Conservation (phyloP, 2,329 filamentous ascomycete species). For the Dryadomyces quercivorus region DNA sequence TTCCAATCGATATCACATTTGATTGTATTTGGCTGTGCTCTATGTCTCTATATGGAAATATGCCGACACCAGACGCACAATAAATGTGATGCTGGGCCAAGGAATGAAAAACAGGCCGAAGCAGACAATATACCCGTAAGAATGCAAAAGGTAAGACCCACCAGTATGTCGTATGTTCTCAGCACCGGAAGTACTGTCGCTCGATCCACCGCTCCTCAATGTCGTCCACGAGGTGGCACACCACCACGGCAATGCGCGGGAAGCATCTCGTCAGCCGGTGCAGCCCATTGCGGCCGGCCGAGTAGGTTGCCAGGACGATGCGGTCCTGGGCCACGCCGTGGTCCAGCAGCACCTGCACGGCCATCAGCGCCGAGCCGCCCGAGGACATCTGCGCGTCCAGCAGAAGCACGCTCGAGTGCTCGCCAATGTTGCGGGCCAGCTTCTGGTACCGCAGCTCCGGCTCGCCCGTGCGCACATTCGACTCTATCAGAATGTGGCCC, state of each 20-base stretch:
- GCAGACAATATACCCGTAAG: neutral
- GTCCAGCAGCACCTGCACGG: slow-evolving; percentile 88
- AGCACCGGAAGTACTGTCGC: slow-evolving; percentile 82
- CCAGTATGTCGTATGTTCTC: neutral
- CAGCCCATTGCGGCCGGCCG: slow-evolving; percentile 72
- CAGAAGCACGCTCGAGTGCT: slow-evolving; percentile 65
- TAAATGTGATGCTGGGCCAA: neutral
- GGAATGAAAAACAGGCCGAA: neutral
- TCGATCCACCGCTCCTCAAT: slow-evolving; percentile 85
- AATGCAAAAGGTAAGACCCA: no score
- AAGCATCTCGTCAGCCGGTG: slow-evolving; percentile 82
- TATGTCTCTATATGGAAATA: neutral
- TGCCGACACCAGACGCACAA: neutral
- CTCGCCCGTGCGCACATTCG: slow-evolving; percentile 71
- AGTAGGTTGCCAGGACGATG: slow-evolving; percentile 89
- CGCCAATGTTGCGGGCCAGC: slow-evolving; percentile 58
- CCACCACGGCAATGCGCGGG: slow-evolving; percentile 74
- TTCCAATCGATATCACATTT: no score
- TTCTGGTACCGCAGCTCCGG: slow-evolving; percentile 87
- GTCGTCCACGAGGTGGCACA: slow-evolving; percentile 70
- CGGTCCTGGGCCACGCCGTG: slow-evolving; percentile 75
- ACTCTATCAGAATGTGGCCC: slow-evolving; percentile 83
- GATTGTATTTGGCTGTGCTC: neutral
- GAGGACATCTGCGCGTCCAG: slow-evolving; percentile 92
- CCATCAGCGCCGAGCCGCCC: slow-evolving; percentile 79